phyloP scores from a whole-genome alignment of 106 monocot genomes.

The Dendrobium huoshanense region DNA sequence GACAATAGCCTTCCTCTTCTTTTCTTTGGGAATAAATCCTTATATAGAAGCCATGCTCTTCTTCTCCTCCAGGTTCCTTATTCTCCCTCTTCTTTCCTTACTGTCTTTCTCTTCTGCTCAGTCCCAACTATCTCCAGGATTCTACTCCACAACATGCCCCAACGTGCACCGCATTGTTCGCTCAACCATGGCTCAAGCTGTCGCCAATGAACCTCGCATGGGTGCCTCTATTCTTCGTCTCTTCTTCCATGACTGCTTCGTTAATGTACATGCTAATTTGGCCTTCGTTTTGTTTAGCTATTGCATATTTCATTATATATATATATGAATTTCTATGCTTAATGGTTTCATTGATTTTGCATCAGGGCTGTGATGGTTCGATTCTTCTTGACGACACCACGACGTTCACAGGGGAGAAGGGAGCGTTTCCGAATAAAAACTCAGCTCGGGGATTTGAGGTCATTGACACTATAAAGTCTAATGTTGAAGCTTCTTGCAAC shows the following conservation, averaged over 20 bases:
- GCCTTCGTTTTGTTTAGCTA: no score
- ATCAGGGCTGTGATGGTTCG: conserved; percentile 22
- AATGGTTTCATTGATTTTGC: neutral
- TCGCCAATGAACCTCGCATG: conserved; percentile 9
- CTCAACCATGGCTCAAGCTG: neutral
- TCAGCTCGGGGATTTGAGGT: conserved; percentile 26
- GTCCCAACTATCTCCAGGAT: conserved; percentile 21
- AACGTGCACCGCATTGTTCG: neutral
- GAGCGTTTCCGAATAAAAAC: conserved; percentile 19
- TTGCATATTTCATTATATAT: neutral
- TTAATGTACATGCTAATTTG: neutral
- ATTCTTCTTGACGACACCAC: conserved; percentile 20
- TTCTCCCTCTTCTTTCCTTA: neutral
- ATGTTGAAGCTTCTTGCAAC: conserved; percentile 15
- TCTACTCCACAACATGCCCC: conserved; percentile 19
- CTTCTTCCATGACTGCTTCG: conserved; percentile 5
- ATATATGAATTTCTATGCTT: neutral
- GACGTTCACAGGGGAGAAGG: conserved; percentile 21
- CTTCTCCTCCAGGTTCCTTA: neutral
- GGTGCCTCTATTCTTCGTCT: conserved; percentile 20
- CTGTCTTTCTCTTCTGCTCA: neutral
- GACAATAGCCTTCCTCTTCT: no score
- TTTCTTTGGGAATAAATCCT: no score
- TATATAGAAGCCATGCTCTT: neutral
- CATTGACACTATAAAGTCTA: conserved; percentile 21